Conservation (phyloP, 2,329 filamentous ascomycete genomes). For the Xylaria sp. region DNA sequence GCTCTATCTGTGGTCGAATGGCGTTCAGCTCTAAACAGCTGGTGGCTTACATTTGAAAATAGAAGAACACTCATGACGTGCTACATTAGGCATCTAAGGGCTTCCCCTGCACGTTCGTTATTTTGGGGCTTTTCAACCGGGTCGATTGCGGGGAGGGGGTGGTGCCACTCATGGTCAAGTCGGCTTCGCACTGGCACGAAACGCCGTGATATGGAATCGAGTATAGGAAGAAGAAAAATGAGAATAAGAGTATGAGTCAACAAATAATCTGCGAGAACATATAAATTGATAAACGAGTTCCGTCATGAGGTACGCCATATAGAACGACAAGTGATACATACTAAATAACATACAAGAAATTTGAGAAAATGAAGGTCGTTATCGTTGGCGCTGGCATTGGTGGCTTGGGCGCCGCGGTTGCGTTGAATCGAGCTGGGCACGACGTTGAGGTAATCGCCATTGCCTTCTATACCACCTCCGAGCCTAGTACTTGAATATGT, state of each 20-base stretch:
- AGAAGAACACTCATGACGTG: no score
- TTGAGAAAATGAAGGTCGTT: constrained; percentile 20
- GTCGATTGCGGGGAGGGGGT: neutral
- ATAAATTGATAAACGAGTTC: neutral
- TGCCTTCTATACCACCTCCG: neutral
- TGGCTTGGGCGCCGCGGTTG: constrained; percentile 10
- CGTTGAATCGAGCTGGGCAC: constrained; percentile 22
- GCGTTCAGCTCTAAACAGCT: no score
- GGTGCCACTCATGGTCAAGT: neutral
- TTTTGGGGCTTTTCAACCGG: neutral
- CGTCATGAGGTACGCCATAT: neutral
- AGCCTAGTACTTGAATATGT: neutral
- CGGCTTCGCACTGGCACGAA: neutral
- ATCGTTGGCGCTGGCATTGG: constrained; percentile 26
- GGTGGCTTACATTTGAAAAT: no score
- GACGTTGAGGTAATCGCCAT: constrained; percentile 20
- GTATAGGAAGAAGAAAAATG: neutral
- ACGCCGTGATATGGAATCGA: neutral
- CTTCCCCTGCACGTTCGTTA: neutral
- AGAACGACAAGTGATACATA: neutral
- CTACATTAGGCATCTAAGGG: neutral
- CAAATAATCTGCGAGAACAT: neutral
- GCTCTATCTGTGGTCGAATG: no score
- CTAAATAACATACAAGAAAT: neutral
- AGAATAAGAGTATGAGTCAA: neutral